Conservation (phyloP, 805 yeast species). For the Metschnikowia cubensis region DNA sequence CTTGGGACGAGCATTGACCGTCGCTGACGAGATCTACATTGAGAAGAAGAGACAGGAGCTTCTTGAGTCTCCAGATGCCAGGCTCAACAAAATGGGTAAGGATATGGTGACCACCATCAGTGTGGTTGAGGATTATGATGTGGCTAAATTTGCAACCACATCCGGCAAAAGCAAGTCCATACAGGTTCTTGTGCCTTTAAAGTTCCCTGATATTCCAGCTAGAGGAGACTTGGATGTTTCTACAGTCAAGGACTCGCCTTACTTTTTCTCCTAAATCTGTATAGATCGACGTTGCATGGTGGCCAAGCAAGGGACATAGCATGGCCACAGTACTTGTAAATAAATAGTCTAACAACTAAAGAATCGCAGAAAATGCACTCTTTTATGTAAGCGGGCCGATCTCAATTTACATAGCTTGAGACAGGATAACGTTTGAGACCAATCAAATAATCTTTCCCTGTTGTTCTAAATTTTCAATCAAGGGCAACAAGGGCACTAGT, state of each 20-base stretch:
- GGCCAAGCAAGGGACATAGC: neutral
- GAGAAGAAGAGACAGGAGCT: constrained; percentile 62
- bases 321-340: constrained; percentile 1
- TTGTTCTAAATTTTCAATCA: constrained; percentile 74
- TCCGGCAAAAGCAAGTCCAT: constrained; percentile 24
- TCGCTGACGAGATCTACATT: constrained; percentile 68
- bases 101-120: constrained; percentile 69
- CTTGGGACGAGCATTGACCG: constrained; percentile 52
- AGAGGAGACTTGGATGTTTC: constrained; percentile 82
- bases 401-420: neutral
- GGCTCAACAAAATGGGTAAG: constrained; percentile 45
- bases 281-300: constrained; percentile 1
- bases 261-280: constrained; percentile 57
- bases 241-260: constrained; percentile 65
- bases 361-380: neutral
- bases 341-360: neutral
- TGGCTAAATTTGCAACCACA: constrained; percentile 21
- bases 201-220: constrained; percentile 67
- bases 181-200: constrained; percentile 61
- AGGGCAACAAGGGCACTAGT: constrained; percentile 67
- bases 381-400: neutral
- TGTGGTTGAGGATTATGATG: constrained; percentile 38
- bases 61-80: constrained; percentile 49
- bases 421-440: neutral
- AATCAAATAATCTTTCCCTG: constrained; percentile 73